Conservation (phyloP, 2,329 filamentous ascomycete genomes). For the Diaporthe longicolla region DNA sequence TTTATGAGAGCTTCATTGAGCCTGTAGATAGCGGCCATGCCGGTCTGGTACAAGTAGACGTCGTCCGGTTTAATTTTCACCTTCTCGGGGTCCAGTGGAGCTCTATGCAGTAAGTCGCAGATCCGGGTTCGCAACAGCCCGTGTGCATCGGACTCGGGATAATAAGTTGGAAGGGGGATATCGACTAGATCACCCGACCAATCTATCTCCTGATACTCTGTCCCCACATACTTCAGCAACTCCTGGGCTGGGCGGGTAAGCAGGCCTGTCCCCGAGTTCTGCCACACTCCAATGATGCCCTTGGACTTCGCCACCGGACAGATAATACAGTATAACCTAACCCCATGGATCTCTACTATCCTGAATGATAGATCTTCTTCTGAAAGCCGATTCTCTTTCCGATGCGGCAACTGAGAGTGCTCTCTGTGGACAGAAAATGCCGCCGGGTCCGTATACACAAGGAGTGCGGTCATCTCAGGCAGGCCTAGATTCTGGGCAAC, state of each 20-base stretch:
- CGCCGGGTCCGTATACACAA: slow-evolving; percentile 50
- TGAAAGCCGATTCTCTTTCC: slow-evolving; percentile 54
- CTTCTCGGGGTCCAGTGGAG: slow-evolving; percentile 51
- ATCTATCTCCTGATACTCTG: slow-evolving; percentile 51
- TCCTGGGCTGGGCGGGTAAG: slow-evolving; percentile 61
- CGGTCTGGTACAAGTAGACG: slow-evolving; percentile 67
- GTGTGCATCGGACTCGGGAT: slow-evolving; percentile 57
- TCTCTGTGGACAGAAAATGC: slow-evolving; percentile 47
- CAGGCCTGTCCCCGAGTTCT: slow-evolving; percentile 61
- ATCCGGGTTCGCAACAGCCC: slow-evolving; percentile 57
- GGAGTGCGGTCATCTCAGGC: slow-evolving; percentile 46
- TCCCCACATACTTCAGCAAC: slow-evolving; percentile 56
- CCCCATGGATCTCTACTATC: slow-evolving; percentile 57
- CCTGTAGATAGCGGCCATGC: slow-evolving; percentile 67
- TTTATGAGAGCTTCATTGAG: slow-evolving; percentile 56
- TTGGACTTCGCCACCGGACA: slow-evolving; percentile 55
- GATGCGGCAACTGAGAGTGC: slow-evolving; percentile 53
- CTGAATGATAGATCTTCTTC: slow-evolving; percentile 54
- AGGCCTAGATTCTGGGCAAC: slow-evolving; percentile 53
- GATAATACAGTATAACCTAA: slow-evolving; percentile 61
- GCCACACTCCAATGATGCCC: slow-evolving; percentile 60
- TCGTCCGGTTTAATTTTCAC: slow-evolving; percentile 54
- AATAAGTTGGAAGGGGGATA: slow-evolving; percentile 55
- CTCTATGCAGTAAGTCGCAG: slow-evolving; percentile 57
- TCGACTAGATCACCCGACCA: slow-evolving; percentile 45